Percentiles rank a stretch among this genome's conserved stretches.
Evolutionary conservation across 495 filamentous ascomycete species (phyloP).

Genomic region (Daldinia childiae): DNA sequence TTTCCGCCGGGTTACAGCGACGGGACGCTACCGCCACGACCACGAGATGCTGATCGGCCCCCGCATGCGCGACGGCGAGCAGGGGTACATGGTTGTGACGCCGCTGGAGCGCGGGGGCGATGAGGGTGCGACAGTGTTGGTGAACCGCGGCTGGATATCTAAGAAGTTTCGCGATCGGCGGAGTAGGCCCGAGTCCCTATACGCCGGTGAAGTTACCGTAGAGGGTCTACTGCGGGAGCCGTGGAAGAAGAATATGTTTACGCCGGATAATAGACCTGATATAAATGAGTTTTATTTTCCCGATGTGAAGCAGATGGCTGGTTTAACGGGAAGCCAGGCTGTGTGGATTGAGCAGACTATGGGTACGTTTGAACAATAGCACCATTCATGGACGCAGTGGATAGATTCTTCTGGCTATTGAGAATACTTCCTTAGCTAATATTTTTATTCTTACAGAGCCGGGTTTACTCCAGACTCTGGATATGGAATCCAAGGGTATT

Average conservation of each 20-base stretch:
- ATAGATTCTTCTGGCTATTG: constrained; percentile 4
- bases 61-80: constrained; percentile 84
- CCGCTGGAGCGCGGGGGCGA: constrained; percentile 76
- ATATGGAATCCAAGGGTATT: constrained; percentile 79
- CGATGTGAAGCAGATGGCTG: constrained; percentile 93
- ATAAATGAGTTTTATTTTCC: constrained; percentile 92
- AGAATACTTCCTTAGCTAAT: constrained; percentile 21
- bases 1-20: constrained; percentile 84
- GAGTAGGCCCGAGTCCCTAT: constrained; percentile 67
- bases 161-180: constrained; percentile 72
- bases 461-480: constrained; percentile 75
- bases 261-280: constrained; percentile 85
- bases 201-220: constrained; percentile 73
- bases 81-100: constrained; percentile 90
- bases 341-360: constrained; percentile 98
- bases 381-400: background rate
- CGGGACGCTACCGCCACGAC: constrained; percentile 81
- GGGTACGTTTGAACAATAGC: constrained; percentile 61
- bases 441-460: constrained; percentile 63
- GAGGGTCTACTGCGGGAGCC: constrained; percentile 88
- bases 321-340: constrained; percentile 79
- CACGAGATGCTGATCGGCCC: constrained; percentile 96
- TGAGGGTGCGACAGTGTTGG: constrained; percentile 69
- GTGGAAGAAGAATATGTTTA: constrained; percentile 98
- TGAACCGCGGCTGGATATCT: constrained; percentile 90